Evolutionary conservation across 208 protist genomes (phyloP).

Genomic region (Phytomonas sp.): DNA sequence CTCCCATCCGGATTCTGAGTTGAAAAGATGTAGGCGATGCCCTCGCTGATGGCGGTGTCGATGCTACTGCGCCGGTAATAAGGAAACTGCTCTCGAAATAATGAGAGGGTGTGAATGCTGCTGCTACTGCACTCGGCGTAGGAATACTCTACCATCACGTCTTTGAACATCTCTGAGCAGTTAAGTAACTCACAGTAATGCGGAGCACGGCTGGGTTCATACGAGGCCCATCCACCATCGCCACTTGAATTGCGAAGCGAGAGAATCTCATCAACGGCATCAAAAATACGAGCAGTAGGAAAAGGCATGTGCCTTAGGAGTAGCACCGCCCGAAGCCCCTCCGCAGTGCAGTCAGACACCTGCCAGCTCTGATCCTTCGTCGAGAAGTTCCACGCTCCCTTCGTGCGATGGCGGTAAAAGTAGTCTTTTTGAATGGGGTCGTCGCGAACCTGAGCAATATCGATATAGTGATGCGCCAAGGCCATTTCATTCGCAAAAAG

Average conservation of each 20-base stretch:
- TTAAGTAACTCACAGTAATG: slow-evolving; percentile 92
- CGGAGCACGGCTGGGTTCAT: slow-evolving; percentile 90
- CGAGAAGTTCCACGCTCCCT: slow-evolving; percentile 97
- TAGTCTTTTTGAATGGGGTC: slow-evolving; percentile 69
- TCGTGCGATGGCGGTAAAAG: slow-evolving; percentile 93
- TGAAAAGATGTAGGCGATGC: slow-evolving; percentile 77
- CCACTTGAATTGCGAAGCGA: slow-evolving; percentile 87
- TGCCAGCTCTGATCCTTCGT: slow-evolving; percentile 94
- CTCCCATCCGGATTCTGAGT: slow-evolving; percentile 82
- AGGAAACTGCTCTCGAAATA: slow-evolving; percentile 88
- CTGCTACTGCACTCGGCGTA: slow-evolving; percentile 96
- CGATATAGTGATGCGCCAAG: slow-evolving; percentile 90
- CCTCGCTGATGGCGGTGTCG: slow-evolving; percentile 75
- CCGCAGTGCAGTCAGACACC: slow-evolving; percentile 96
- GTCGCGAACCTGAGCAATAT: slow-evolving; percentile 88
- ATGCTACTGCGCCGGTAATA: slow-evolving; percentile 87
- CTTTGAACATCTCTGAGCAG: slow-evolving; percentile 94
- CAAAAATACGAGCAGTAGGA: slow-evolving; percentile 50
- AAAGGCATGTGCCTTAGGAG: slow-evolving; percentile 57
- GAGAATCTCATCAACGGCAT: slow-evolving; percentile 93
- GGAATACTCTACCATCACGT: slow-evolving; percentile 97
- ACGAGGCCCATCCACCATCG: slow-evolving; percentile 94
- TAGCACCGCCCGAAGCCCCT: slow-evolving; percentile 91
- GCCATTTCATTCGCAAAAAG: slow-evolving; percentile 50
- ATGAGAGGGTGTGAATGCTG: slow-evolving; percentile 89